phyloP scores from a whole-genome alignment of 2,329 filamentous ascomycete species.

The Neofusicoccum parvum region DNA sequence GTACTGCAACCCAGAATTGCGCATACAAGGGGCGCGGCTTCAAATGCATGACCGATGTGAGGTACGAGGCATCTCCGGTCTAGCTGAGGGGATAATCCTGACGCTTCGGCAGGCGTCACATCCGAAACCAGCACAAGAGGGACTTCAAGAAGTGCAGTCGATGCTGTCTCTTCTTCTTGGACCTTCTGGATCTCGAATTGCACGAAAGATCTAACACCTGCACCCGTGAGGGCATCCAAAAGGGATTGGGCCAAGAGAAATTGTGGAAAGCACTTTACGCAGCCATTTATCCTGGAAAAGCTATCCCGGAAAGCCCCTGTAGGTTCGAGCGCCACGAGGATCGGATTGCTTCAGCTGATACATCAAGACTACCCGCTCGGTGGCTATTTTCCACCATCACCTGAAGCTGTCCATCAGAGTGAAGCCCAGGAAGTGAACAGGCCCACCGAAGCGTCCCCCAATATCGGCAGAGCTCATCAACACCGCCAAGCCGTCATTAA shows the following conservation, averaged over 20 bases:
- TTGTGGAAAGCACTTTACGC: not conserved
- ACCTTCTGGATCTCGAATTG: not conserved
- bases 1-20: not conserved
- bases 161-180: not conserved
- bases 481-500: too few relatives aligned
- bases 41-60: not conserved
- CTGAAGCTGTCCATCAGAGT: too few relatives aligned
- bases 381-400: too few relatives aligned
- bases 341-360: too few relatives aligned
- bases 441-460: too few relatives aligned
- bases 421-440: too few relatives aligned
- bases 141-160: not conserved
- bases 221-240: not conserved
- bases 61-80: not conserved
- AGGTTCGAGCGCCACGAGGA: not conserved
- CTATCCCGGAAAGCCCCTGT: not conserved
- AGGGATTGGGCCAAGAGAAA: not conserved
- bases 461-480: too few relatives aligned
- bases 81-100: not conserved
- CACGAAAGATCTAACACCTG: not conserved
- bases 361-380: too few relatives aligned
- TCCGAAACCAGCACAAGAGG: not conserved
- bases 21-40: not conserved
- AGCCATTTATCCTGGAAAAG: not conserved
- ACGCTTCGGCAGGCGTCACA: not conserved